Evolutionary conservation across 2,329 filamentous ascomycete species (phyloP), one percentile per base, ranked within the genome.

Genomic region (Fusarium euwallaceae): DNA sequence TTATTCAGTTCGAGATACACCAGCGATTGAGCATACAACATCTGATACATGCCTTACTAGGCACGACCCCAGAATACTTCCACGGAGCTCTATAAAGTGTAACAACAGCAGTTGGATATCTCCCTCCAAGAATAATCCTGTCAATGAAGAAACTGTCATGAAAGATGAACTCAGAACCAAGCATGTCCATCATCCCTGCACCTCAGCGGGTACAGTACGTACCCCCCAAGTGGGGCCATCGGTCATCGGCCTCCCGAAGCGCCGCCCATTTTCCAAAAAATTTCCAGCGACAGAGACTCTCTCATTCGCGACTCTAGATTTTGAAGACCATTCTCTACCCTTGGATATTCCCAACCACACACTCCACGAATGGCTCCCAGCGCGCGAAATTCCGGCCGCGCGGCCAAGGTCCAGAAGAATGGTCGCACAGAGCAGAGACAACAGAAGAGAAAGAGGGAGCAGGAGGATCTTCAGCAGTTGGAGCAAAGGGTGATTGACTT

Each of bases 371-470:
- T 80, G 78, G 71, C 78, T 60, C 75, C 78, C 58, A 70, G 73
- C 70, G 73, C 71, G 64, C 74, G 74, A 66, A 65, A 71, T 24
- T 62, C 79, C 27, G 76, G 68, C 60, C 78, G 78, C 62, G 71
- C 66, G 39, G 69, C 76, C 39, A 81, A 78, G 64, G 62, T 72
- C 3, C 79, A 67, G 9, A 83, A 79, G 66, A 78, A 78, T 32
- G 78, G 76, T 6, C 82, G 80, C 7, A 80, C 79, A 1, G 82
- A 84, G 37, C 66, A 78, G 22, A 79, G 83, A 3, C 80, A 82
- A 43, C 79, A 83, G 66, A 84, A 84, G 72, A 74, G 83, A 27
- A 84, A 84, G 78, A 78, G 82, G 45, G 82, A 83, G 10, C 79
- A 83, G 66, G 82, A 84, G 36, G 79, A 82, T 60, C 67, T 84